Base-by-base conservation (phyloP, 176 grass and related monocot genomes). In the Carex littledalei region DNA sequence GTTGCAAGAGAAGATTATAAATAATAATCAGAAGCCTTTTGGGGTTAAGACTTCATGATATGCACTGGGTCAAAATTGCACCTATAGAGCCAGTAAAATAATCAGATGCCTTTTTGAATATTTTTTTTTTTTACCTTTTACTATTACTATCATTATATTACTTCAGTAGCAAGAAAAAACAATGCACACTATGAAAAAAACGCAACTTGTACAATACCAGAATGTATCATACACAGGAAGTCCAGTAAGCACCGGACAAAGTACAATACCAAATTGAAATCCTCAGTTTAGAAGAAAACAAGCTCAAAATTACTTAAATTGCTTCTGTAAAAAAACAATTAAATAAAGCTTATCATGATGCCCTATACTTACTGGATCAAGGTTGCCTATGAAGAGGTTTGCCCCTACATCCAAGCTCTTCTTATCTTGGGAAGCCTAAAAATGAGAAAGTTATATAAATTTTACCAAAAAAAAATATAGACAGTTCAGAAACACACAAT, bases 361-460 rank as follows among this genome's bases (percentile, higher is more conserved):
- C 61, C 65, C 52, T 71, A 63, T 56, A 75, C 78, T 90, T 91
- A 99, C 97, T 66, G 88, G 88, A 86, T 99, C 97, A 64, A 99
- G 97, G 85, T 99, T 99, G 78, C 97, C 97, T 73, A 99, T 91
- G 86, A 99, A 99, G 89, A 99, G 97, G 73, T 99, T 99, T 89
- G 97, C 93, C 15, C 97, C 93, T 20, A 99, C 97, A 49, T 96
- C 93, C 84, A 99, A 88, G 79, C 97, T 96, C 84, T 99, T 99
- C 91, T 99, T 99, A 73, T 99, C 97, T 90, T 99, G 97, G 6
- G 93, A 99, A 88, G 97, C 97, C 93, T 99, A 86, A 84, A 91
- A 63, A 85, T 55, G 66, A 81, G 71, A 34, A 78, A 34, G 83
- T 41, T 41, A 79, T 74, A n/a, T 39, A 87, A 74, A 18, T 87